Evolutionary conservation across 257 asterid species (phyloP).

Genomic region (Nicotiana knightiana): DNA sequence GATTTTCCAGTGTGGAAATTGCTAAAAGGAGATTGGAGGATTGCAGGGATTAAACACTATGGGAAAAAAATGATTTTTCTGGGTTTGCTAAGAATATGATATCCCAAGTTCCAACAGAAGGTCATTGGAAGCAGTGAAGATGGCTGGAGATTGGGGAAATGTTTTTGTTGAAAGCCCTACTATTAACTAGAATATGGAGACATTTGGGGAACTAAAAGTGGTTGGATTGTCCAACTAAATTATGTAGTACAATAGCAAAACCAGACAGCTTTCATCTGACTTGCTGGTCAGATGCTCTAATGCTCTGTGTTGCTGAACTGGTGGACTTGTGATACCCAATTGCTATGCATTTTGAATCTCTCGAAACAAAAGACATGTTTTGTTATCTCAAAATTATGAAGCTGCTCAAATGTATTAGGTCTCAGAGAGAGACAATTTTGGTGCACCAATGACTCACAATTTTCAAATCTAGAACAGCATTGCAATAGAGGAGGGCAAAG

Average conservation of each 20-base stretch:
- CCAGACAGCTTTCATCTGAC: constrained; percentile 3
- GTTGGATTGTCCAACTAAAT: not conserved
- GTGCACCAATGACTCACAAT: not conserved
- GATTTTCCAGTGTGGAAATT: not conserved
- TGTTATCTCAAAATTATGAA: not conserved
- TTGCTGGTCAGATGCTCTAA: not conserved
- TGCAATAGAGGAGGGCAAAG: not conserved
- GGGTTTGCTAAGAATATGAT: not conserved
- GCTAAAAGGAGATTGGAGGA: not conserved
- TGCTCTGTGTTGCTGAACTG: not conserved
- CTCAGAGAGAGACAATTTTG: not conserved
- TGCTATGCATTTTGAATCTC: not conserved
- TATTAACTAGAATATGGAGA: not conserved
- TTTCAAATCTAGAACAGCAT: not conserved
- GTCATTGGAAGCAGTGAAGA: not conserved
- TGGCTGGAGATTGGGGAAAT: not conserved
- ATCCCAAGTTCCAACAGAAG: not conserved
- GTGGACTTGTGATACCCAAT: not conserved
- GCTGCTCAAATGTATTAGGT: not conserved
- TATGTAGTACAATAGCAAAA: not conserved
- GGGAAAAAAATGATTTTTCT: not conserved
- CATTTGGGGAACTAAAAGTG: not conserved
- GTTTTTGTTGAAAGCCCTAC: not conserved
- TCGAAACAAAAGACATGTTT: not conserved
- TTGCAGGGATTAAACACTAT: not conserved